Conservation (phyloP, 352 stramenopile genomes). For the Aphanomyces stellatus region DNA sequence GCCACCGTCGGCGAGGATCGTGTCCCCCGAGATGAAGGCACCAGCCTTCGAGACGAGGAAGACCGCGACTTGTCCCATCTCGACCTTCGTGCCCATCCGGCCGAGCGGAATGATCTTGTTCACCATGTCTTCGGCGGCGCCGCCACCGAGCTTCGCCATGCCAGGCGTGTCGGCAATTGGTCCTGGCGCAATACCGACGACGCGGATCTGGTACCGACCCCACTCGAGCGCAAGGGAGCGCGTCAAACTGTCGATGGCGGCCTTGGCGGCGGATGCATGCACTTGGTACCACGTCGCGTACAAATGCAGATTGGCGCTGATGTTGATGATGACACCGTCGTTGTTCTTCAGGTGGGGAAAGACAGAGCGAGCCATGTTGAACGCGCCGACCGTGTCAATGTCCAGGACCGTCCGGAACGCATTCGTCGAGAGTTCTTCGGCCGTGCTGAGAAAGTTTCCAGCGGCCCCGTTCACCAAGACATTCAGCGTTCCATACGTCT, state of each 20-base stretch:
- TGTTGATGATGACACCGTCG: slow-evolving; percentile 91
- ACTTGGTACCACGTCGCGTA: slow-evolving; percentile 91
- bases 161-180: slow-evolving; percentile 93
- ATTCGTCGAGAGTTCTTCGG: slow-evolving; percentile 85
- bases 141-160: slow-evolving; percentile 87
- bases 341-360: slow-evolving; percentile 74
- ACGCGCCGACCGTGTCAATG: slow-evolving; percentile 93
- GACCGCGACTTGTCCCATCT: slow-evolving; percentile 72
- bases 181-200: slow-evolving; percentile 92
- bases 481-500: slow-evolving; percentile 81
- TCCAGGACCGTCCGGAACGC: slow-evolving; percentile 95
- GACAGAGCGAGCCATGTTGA: slow-evolving; percentile 91
- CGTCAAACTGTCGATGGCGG: slow-evolving; percentile 92
- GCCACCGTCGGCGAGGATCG: slow-evolving; percentile 77
- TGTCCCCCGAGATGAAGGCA: slow-evolving; percentile 73
- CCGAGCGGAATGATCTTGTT: slow-evolving; percentile 48
- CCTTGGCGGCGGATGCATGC: slow-evolving; percentile 93
- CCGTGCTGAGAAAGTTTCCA: slow-evolving; percentile 89
- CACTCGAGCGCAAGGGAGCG: slow-evolving; percentile 94
- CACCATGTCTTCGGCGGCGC: slow-evolving; percentile 35
- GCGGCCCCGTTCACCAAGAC: slow-evolving; percentile 92
- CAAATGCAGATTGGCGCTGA: slow-evolving; percentile 90
- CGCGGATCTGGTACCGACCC: slow-evolving; percentile 89
- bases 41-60: slow-evolving; percentile 76
- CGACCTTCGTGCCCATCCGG: slow-evolving; percentile 67